A percentile compares a stretch with the other conserved stretches of the same genome.
Conservation (phyloP, 352 stramenopile species). For the Pythium folliculosum region DNA sequence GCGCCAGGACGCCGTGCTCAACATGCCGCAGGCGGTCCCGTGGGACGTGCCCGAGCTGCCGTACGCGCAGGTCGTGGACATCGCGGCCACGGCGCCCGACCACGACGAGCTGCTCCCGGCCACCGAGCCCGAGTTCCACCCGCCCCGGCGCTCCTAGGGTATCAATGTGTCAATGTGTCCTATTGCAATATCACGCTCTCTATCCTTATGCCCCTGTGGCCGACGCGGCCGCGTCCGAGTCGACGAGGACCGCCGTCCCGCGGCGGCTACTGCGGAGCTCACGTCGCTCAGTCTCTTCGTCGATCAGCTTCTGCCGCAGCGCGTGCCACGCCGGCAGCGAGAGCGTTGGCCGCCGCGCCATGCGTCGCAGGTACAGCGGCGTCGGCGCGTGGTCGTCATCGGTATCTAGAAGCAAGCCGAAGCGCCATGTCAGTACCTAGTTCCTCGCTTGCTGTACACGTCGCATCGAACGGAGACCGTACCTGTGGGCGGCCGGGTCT, state of each 20-base stretch:
- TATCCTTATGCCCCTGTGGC: neutral
- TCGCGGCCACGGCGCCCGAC: conserved; percentile 26
- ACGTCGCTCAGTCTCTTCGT: conserved; percentile 2
- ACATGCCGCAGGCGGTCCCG: conserved; percentile 27
- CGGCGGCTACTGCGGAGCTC: neutral
- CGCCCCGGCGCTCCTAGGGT: neutral
- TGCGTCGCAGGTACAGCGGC: neutral
- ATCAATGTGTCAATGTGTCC: neutral
- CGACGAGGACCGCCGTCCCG: neutral
- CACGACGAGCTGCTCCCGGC: conserved; percentile 32
- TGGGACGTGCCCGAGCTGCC: conserved; percentile 22
- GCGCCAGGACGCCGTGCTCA: conserved; percentile 24
- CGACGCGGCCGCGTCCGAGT: neutral
- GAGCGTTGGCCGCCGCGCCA: neutral
- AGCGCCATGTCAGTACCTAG: no score
- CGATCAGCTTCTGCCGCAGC: conserved; percentile 25
- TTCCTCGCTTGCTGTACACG: no score
- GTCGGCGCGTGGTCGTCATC: neutral
- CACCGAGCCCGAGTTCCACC: conserved; percentile 15
- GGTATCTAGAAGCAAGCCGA: no score
- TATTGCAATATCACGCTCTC: neutral
- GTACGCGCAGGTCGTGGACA: conserved; percentile 31
- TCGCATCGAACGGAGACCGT: neutral
- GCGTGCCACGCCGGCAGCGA: conserved; percentile 10
- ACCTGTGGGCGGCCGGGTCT: neutral